Evolutionary conservation across 2,329 filamentous ascomycete genomes (phyloP).

Genomic region (Arthrobotrys sinensis): DNA sequence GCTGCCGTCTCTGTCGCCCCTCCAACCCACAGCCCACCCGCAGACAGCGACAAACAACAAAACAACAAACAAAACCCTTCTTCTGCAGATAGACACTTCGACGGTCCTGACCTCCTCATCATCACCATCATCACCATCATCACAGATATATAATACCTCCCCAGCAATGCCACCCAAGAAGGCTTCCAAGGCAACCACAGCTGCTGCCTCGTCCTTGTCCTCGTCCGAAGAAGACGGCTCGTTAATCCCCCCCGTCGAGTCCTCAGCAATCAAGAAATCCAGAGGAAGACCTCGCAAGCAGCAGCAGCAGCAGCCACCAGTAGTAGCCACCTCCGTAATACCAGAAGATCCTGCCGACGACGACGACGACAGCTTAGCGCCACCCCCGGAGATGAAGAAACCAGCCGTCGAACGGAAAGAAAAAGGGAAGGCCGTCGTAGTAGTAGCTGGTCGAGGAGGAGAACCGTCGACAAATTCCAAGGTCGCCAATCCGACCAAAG

Average conservation of each 20-base stretch:
- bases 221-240: slow-evolving; percentile 36
- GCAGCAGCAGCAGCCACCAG: neutral
- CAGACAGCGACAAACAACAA: slow-evolving; percentile 15
- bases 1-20: neutral
- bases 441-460: neutral
- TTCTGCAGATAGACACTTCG: no score
- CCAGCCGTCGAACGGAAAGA: neutral
- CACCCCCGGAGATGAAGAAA: slow-evolving; percentile 12
- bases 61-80: slow-evolving; percentile 1
- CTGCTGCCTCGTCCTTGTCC: no score
- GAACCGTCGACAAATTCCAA: slow-evolving; percentile 15
- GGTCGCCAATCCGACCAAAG: slow-evolving; percentile 16
- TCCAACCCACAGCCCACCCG: slow-evolving; percentile 13
- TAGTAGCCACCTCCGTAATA: neutral
- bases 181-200: slow-evolving; percentile 21
- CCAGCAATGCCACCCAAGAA: slow-evolving; percentile 48
- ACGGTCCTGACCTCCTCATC: no score
- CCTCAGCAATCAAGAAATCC: slow-evolving; percentile 34
- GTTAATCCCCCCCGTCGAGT: slow-evolving; percentile 18
- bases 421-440: neutral
- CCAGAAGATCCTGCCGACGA: slow-evolving; percentile 10
- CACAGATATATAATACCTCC: slow-evolving; percentile 1
- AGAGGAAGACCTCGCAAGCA: slow-evolving; percentile 56
- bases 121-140: no score
- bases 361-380: neutral